Conservation (phyloP, 2,329 filamentous ascomycete genomes). For the Trichoderma gracile region DNA sequence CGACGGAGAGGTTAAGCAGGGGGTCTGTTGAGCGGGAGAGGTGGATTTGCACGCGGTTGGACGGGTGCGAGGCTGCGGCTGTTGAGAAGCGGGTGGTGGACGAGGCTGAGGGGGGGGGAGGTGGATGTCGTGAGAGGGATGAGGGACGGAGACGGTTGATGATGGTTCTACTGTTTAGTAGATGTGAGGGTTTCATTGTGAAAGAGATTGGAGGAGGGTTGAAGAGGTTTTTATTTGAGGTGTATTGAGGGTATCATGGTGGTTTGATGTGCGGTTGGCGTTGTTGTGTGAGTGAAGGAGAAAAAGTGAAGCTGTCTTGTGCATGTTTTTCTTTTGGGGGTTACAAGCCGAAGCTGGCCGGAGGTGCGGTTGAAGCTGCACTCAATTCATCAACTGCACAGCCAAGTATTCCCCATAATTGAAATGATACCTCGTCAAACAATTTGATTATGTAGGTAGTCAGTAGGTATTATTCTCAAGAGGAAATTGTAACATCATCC, state of each 20-base stretch:
- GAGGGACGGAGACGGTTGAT: not conserved
- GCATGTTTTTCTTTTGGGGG: not conserved
- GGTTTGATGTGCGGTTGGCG: not conserved
- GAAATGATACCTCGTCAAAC: too few species aligned
- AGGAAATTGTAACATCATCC: too few species aligned
- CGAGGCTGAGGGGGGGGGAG: not conserved
- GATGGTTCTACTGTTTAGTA: not conserved
- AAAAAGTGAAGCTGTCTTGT: not conserved
- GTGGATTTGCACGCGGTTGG: constrained; percentile 65
- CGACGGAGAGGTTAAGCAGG: constrained; percentile 88
- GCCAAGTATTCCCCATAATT: too few species aligned
- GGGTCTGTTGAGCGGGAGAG: constrained; percentile 70
- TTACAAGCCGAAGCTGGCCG: not conserved
- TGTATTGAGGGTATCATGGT: not conserved
- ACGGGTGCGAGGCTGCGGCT: constrained; percentile 44
- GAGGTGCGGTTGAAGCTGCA: not conserved
- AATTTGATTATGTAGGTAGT: too few species aligned
- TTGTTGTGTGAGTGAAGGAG: not conserved
- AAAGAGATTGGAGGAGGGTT: not conserved
- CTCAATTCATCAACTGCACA: too few species aligned
- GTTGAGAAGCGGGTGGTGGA: constrained; percentile 37
- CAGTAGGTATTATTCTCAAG: too few species aligned
- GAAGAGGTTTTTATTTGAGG: not conserved
- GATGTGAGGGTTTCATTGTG: not conserved
- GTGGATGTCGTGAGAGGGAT: not conserved